Evolutionary conservation across 2,329 filamentous ascomycete species (phyloP), one percentile per base, ranked within the genome.

Genomic region (Cryphonectria carpinicola): DNA sequence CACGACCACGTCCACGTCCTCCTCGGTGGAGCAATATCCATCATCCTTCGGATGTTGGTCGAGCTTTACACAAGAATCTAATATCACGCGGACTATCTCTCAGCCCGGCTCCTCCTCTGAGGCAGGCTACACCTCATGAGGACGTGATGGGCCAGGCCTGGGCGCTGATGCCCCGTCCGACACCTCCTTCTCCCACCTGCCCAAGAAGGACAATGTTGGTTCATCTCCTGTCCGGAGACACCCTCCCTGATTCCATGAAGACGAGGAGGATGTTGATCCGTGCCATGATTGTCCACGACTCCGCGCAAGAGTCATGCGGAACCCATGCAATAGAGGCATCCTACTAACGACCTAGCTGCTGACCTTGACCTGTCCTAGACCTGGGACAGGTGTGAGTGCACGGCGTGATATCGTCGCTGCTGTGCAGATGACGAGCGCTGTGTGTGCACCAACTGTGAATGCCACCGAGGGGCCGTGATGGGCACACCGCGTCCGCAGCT

Each of bases 21-120:
- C 8, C 22, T 67, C 41, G 25, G 58, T 62, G 68, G 46, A 60
- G 32, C n/a, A 65, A 49, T 19, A 49, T n/a, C 17, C 22, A 35
- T 66, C 56, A 63, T 46, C n/a, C 56, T 66, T 56, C 56, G 56
- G 39, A 25, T 35, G 58, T 66, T 66, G 68, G 68, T 61, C 63
- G 43, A 61, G 37, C 28, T 62, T 54, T n/a, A 35, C 43, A 41
- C 32, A 32, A 63, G 58, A 25, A 58, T 64, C 13, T 43, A 54
- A 52, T 66, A 37, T 67, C 41, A 60, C 37, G 49, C 28, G 67
- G 41, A 22, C 39, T 54, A 17, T 58, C 14, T 32, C 61, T 25
- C 39, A 28, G 11, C 61, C 19, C 11, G 13, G 32, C 37, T 52
- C 11, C 54, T 39, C 35, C 43, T 43, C 41, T 28, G n/a, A 35